Base-by-base conservation (phyloP, 805 yeast species). In the Candida khao-thaluensis region DNA sequence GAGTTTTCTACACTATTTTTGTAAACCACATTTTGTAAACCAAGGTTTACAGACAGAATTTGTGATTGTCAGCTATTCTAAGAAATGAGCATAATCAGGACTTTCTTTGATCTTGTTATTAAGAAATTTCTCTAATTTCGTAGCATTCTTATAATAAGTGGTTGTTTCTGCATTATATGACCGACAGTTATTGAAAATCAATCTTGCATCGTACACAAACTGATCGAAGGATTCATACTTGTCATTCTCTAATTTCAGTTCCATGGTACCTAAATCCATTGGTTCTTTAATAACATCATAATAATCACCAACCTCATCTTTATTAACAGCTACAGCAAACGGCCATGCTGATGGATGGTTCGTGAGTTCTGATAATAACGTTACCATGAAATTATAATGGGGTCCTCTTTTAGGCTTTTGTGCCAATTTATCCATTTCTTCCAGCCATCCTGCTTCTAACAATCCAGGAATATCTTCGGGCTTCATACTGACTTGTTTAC, bases 311-410 rank as follows among this genome's bases (percentile, higher is more conserved):
- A 93, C 99, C 57, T 93, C 99, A 28, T 87, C 95, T 56, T 77
- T 81, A 59, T 85, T 87, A 10, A 93, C 99, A 2, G 99, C 96
- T 40, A 81, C 84, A 32, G 89, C 79, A 63, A 93, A 93, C 26
- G 99, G 99, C 99, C 99, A 93, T 18, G 97, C 91, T 3, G 96
- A 86, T 0, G 98, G 95, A 62, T 93, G 95, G 57, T 86, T 88
- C 55, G 87, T 93, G 67, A 93, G 60, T 55, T 93, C 99, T 5
- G 88, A 79, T 29, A 93, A 71, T 12, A 93, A 63, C 40, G 88
- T 88, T 51, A 86, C 87, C 95, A 93, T 90, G 45, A 85, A 84
- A 31, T 93, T 93, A 65, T 86, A 86, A 65, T 93, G 97, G 7
- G 97, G 96, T 2, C 95, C 87, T 40, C 96, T 71, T 59, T 89